A percentile compares a stretch with the other conserved stretches of the same genome.
Evolutionary conservation across 257 asterid species (phyloP).

Genomic region (Plantago major): DNA sequence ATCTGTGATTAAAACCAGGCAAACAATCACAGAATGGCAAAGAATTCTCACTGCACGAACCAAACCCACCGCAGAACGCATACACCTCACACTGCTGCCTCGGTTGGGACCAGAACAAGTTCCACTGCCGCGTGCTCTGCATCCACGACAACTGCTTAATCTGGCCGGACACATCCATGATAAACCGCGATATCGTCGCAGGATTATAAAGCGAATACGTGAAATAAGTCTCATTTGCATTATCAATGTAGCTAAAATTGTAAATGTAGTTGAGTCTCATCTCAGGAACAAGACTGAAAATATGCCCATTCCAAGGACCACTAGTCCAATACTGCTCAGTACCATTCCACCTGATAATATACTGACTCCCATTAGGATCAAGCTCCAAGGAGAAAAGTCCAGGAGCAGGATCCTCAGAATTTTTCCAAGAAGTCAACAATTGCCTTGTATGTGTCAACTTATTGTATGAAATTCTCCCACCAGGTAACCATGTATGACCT

Average conservation of each 20-base stretch:
- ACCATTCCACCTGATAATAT: constrained; percentile 37
- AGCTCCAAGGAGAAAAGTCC: constrained; percentile 48
- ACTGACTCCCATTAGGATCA: constrained; percentile 26
- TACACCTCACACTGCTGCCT: constrained; percentile 28
- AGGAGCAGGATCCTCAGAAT: constrained; percentile 45
- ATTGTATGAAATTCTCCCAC: constrained; percentile 37
- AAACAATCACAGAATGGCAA: constrained; percentile 25
- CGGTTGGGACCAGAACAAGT: constrained; percentile 23
- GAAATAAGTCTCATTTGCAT: constrained; percentile 27
- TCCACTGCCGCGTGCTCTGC: constrained; percentile 20
- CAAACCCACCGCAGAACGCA: constrained; percentile 31
- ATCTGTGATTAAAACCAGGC: constrained; percentile 23
- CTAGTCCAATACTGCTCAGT: constrained; percentile 38
- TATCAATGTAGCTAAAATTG: constrained; percentile 22
- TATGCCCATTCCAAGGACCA: constrained; percentile 41
- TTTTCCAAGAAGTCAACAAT: constrained; percentile 50
- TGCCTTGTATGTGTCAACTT: constrained; percentile 34
- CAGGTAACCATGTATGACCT: constrained; percentile 50
- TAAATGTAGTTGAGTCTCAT: constrained; percentile 22
- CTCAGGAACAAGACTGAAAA: constrained; percentile 40
- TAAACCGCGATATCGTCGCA: constrained; percentile 6
- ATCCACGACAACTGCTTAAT: constrained; percentile 21
- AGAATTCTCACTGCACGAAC: constrained; percentile 24
- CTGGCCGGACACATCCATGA: constrained; percentile 25
- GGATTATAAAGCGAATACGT: constrained; percentile 17